Evolutionary conservation across 371 early-diverging fungal species (phyloP).

Genomic region (Amoeboaphelidium occidentale): DNA sequence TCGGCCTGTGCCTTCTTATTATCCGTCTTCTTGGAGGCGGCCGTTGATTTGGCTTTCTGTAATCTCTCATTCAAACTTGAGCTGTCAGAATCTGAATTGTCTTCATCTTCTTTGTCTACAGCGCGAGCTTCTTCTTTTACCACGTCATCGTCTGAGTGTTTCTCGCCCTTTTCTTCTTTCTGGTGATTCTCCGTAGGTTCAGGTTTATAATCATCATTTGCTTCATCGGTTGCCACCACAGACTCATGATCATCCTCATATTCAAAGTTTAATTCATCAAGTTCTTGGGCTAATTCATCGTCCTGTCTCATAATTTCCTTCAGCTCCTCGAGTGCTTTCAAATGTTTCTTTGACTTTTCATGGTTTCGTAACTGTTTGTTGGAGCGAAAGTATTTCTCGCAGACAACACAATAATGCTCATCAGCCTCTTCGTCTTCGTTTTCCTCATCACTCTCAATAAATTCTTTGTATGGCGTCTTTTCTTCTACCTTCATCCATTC

Average conservation of each 20-base stretch:
- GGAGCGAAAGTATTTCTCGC: constrained; percentile 46
- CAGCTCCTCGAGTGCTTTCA: constrained; percentile 31
- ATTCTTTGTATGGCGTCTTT: constrained; percentile 6
- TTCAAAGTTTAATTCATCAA: background rate
- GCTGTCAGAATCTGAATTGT: too few species aligned
- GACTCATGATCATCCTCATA: background rate
- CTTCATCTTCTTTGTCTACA: background rate
- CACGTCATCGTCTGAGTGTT: background rate
- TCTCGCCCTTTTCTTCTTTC: constrained; percentile 9
- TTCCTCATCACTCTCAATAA: constrained; percentile 12
- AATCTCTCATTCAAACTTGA: too few species aligned
- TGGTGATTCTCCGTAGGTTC: background rate
- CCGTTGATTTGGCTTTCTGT: too few species aligned
- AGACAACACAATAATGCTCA: constrained; percentile 44
- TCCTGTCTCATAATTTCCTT: constrained; percentile 36
- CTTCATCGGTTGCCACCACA: background rate
- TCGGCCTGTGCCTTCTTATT: constrained; percentile 4
- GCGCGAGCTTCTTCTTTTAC: background rate
- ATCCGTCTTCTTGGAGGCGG: background rate
- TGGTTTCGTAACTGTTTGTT: constrained; percentile 47
- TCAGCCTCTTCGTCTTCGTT: constrained; percentile 18
- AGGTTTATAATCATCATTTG: background rate
- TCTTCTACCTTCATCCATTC: constrained; percentile 33
- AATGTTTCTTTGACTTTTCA: constrained; percentile 45
- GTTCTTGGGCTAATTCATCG: constrained; percentile 8